These are phyloP conservation scores for Heliamphora pulchella DNA, from an alignment of 179 eudicot species.

Conservation along the genomic window DNA sequence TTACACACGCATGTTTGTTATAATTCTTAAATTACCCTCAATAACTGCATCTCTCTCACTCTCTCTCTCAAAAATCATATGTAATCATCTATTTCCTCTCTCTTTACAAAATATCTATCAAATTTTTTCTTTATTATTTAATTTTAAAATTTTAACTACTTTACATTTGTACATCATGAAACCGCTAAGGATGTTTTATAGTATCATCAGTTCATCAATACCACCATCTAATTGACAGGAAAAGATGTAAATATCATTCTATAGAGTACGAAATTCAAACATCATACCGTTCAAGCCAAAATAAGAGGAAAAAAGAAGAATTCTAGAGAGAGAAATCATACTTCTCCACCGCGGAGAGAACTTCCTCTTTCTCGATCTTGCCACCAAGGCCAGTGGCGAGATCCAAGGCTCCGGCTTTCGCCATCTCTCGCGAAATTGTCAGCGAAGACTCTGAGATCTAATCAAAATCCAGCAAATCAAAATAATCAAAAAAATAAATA, in stretches of 20 bases:
- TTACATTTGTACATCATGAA: too few species aligned
- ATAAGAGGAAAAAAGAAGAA: background rate
- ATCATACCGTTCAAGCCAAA: background rate
- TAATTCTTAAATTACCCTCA: too few species aligned
- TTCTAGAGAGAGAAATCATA: conserved; percentile 19
- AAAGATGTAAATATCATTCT: background rate
- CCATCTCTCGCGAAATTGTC: conserved; percentile 31
- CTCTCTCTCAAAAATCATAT: too few species aligned
- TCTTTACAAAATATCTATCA: too few species aligned
- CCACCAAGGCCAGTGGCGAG: conserved; percentile 84
- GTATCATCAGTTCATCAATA: background rate
- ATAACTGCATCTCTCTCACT: too few species aligned
- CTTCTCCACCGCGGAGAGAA: conserved; percentile 75
- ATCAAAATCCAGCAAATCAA: background rate
- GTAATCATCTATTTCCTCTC: too few species aligned
- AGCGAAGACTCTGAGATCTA: conserved; percentile 18
- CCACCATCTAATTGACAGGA: background rate
- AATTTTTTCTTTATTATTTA: too few species aligned
- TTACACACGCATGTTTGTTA: too few species aligned
- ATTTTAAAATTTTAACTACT: too few species aligned
- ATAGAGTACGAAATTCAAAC: background rate
- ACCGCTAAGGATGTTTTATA: too few species aligned
- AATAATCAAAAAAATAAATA: background rate
- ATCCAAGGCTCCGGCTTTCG: conserved; percentile 77
- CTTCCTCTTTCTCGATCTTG: conserved; percentile 57